Percentiles rank a stretch among this genome's conserved stretches.
These are phyloP conservation scores for Thozetella sp. DNA, from an alignment of 495 filamentous ascomycete genomes.

Conservation along the genomic window DNA sequence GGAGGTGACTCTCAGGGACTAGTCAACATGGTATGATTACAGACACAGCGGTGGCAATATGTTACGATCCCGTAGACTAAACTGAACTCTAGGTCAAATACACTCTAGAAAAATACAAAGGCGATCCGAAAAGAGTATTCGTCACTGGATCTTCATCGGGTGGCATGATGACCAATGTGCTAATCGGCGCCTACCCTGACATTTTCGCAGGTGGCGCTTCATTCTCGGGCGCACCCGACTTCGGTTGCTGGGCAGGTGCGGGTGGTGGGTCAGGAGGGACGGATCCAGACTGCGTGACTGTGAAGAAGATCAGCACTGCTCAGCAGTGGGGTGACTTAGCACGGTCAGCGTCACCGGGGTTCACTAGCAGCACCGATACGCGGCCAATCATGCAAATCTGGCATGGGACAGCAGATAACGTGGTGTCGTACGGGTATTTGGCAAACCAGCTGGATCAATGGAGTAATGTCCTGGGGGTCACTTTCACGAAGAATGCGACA, in stretches of 20 bases:
- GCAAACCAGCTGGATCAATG: conserved; percentile 51
- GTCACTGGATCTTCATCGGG: conserved; percentile 49
- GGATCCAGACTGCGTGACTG: conserved; percentile 40
- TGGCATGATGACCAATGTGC: conserved; percentile 53
- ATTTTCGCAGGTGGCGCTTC: conserved; percentile 37
- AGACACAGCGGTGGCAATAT: no score
- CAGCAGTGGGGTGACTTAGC: conserved; percentile 31
- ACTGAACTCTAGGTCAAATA: conserved; percentile 41
- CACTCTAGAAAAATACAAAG: conserved; percentile 42
- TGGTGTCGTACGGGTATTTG: conserved; percentile 30
- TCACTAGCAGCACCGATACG: conserved; percentile 23
- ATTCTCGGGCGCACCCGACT: conserved; percentile 36
- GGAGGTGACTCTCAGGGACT: conserved; percentile 52
- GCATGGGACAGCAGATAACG: conserved; percentile 34
- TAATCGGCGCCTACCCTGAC: conserved; percentile 37
- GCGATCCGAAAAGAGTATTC: conserved; percentile 44
- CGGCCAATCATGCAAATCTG: conserved; percentile 36
- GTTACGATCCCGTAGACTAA: no score
- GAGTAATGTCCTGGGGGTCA: conserved; percentile 29
- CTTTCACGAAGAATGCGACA: conserved; percentile 26
- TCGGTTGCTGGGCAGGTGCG: conserved; percentile 35
- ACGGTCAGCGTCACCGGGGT: conserved; percentile 30
- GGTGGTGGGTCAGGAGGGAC: conserved; percentile 34
- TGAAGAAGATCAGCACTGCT: conserved; percentile 28
- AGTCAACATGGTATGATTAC: conserved; percentile 43